phyloP scores from a whole-genome alignment of 164 flowering plant species.

The Dillenia suffruticosa region DNA sequence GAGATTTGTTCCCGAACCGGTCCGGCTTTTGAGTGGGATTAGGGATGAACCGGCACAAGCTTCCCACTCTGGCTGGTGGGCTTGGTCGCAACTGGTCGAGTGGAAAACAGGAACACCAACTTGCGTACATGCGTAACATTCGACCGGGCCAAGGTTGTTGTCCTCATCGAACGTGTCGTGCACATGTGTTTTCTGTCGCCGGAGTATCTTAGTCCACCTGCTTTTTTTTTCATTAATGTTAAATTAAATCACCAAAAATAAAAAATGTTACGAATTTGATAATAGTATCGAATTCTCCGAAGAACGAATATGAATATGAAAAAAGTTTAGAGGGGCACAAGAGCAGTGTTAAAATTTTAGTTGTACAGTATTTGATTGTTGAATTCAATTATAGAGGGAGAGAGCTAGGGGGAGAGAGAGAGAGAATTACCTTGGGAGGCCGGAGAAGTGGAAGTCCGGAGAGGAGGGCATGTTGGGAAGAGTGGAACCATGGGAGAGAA shows the following conservation, averaged over 20 bases:
- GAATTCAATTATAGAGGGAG: too few relatives aligned
- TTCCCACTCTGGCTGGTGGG: conserved; percentile 80
- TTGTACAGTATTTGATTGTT: too few relatives aligned
- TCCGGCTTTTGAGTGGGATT: conserved; percentile 47
- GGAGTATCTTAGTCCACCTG: conserved; percentile 36
- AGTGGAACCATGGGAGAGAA: conserved; percentile 51
- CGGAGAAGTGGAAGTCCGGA: conserved; percentile 32
- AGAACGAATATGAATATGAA: too few relatives aligned
- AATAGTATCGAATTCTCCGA: too few relatives aligned
- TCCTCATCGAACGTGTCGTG: conserved; percentile 11
- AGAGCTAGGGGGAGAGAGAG: too few relatives aligned
- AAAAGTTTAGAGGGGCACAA: too few relatives aligned
- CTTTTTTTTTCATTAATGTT: too few relatives aligned
- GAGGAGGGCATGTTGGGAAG: conserved; percentile 37
- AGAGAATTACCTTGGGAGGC: conserved; percentile 35
- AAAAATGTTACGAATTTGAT: neutral
- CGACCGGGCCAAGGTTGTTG: conserved; percentile 31
- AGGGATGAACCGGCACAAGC: conserved; percentile 87
- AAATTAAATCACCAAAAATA: too few relatives aligned
- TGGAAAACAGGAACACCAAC: conserved; percentile 88
- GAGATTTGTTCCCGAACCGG: neutral
- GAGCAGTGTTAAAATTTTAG: too few relatives aligned
- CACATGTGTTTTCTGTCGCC: conserved; percentile 1
- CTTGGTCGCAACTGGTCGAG: conserved; percentile 87
- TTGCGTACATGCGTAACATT: conserved; percentile 95